Conservation (phyloP, 306 rosid species). For the Dalbergia cochinchinensis region DNA sequence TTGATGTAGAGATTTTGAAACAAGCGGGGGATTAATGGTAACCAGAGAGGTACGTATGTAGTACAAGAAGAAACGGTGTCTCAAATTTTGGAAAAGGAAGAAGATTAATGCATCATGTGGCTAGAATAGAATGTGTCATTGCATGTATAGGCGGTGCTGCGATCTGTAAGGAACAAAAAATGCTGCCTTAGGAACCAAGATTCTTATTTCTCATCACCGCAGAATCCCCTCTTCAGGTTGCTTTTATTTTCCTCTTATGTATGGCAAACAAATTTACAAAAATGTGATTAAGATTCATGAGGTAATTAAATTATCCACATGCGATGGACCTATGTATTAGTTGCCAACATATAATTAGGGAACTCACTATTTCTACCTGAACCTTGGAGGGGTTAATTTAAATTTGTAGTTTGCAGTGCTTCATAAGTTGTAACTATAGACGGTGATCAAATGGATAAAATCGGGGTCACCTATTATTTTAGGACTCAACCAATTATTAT, state of each 20-base stretch:
- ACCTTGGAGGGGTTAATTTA: neutral
- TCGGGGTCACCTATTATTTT: too few species aligned
- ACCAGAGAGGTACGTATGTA: neutral
- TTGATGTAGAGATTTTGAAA: neutral
- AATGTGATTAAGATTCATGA: neutral
- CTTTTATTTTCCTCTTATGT: slow-evolving; percentile 1
- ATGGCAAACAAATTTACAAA: slow-evolving; percentile 16
- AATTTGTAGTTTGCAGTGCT: neutral
- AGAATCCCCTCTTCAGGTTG: slow-evolving; percentile 13
- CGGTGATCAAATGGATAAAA: neutral
- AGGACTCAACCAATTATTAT: too few species aligned
- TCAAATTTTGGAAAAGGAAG: slow-evolving; percentile 28
- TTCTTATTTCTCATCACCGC: slow-evolving; percentile 47
- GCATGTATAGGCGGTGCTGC: neutral
- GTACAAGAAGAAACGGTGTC: neutral
- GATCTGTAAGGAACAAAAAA: slow-evolving; percentile 19
- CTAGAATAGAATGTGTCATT: slow-evolving; percentile 16
- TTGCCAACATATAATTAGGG: slow-evolving; percentile 15
- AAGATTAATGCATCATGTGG: slow-evolving; percentile 4
- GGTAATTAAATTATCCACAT: slow-evolving; percentile 9
- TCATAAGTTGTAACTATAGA: slow-evolving; percentile 6
- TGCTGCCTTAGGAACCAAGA: slow-evolving; percentile 37
- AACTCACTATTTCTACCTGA: slow-evolving; percentile 34
- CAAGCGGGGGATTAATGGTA: neutral
- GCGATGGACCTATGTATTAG: slow-evolving; percentile 10